These are phyloP conservation scores for Fulvia fulva DNA, from an alignment of 2,329 filamentous ascomycete genomes.

Conservation along the genomic window DNA sequence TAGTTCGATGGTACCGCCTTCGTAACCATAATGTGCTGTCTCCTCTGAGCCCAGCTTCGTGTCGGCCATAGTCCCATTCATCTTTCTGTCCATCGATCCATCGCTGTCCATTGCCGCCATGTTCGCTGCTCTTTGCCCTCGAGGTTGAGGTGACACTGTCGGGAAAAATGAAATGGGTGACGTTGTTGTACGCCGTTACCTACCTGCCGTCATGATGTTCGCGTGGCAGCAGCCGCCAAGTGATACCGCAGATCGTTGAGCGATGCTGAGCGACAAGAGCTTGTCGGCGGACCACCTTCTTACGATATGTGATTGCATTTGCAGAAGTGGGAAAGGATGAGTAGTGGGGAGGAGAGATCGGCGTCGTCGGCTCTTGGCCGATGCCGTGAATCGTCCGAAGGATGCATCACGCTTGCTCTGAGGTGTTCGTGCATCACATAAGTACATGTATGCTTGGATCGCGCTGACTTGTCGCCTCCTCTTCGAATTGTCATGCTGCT, in stretches of 20 bases:
- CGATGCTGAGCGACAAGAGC: neutral
- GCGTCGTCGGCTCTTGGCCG: neutral
- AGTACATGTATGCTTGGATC: too few relatives aligned
- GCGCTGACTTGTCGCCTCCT: too few relatives aligned
- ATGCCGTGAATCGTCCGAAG: too few relatives aligned
- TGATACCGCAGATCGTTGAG: neutral
- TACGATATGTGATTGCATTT: neutral
- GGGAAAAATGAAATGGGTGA: neutral
- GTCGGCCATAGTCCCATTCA: neutral
- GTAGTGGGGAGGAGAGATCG: neutral
- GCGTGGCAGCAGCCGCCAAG: neutral
- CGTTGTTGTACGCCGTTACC: neutral
- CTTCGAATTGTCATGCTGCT: too few relatives aligned
- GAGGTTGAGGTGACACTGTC: neutral
- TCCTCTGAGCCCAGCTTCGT: neutral
- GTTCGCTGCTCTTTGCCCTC: neutral
- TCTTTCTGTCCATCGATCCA: neutral
- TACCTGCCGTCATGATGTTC: neutral
- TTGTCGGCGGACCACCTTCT: neutral
- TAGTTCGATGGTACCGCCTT: conserved; percentile 30
- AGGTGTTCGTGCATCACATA: too few relatives aligned
- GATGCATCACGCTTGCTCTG: too few relatives aligned
- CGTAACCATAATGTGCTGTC: neutral
- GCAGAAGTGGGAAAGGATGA: neutral
- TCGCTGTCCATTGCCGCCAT: neutral